Evolutionary conservation across 1,284 basidiomycete species (phyloP).

Genomic region (Neonothopanus nambi): DNA sequence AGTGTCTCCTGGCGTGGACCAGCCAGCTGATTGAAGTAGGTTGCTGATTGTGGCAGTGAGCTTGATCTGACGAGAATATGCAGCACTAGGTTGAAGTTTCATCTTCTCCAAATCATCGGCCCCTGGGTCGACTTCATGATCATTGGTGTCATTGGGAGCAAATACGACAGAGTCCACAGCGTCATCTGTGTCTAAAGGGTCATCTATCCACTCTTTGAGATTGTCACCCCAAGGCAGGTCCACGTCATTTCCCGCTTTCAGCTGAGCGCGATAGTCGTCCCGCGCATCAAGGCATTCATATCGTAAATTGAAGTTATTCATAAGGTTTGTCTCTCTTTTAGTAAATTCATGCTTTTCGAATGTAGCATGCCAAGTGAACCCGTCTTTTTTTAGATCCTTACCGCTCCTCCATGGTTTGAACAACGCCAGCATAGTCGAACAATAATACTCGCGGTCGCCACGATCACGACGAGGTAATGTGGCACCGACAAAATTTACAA

Average conservation of each 20-base stretch:
- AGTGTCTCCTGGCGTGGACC: too few relatives aligned
- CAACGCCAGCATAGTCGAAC: slow-evolving; percentile 3
- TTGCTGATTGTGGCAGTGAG: too few relatives aligned
- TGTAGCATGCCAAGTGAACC: slow-evolving; percentile 14
- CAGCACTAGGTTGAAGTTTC: too few relatives aligned
- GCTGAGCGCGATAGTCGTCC: slow-evolving; percentile 2
- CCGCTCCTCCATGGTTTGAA: slow-evolving; percentile 21
- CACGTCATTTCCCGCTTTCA: not conserved
- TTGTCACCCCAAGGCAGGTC: not conserved
- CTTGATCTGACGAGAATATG: too few relatives aligned
- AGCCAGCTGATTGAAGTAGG: too few relatives aligned
- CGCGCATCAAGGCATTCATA: slow-evolving; percentile 2
- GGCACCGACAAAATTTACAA: not conserved
- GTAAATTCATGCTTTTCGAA: slow-evolving; percentile 5
- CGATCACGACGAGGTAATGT: not conserved
- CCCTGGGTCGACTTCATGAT: too few relatives aligned
- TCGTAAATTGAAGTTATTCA: not conserved
- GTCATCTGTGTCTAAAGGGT: not conserved
- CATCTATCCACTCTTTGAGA: not conserved
- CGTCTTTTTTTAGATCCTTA: slow-evolving; percentile 14
- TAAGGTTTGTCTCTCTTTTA: not conserved
- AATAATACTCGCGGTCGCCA: slow-evolving; percentile 11
- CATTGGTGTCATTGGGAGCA: too few relatives aligned
- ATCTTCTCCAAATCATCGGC: too few relatives aligned
- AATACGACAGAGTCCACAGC: not conserved